A percentile compares a stretch with the other conserved stretches of the same genome.
These are phyloP conservation scores for Globisporangium carolinianum DNA, from an alignment of 352 stramenopile genomes.

Conservation along the genomic window DNA sequence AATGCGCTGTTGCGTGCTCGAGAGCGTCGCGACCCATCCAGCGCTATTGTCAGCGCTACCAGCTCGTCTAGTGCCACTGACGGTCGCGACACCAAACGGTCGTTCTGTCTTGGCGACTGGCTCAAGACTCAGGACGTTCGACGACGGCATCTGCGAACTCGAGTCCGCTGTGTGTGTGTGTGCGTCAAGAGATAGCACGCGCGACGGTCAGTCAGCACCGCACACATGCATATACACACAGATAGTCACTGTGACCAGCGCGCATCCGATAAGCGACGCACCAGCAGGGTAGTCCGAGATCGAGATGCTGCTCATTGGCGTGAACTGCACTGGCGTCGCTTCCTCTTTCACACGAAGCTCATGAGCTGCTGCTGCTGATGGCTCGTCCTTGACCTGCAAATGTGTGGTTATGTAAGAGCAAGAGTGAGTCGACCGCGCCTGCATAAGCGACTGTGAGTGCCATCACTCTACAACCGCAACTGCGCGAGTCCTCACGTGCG, in stretches of 20 bases:
- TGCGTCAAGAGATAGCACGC: background rate
- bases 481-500: background rate
- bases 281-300: background rate
- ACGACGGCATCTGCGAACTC: constrained; percentile 3
- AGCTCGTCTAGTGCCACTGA: too few relatives aligned
- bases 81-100: too few relatives aligned
- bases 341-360: background rate
- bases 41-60: background rate
- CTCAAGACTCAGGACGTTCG: constrained; percentile 12
- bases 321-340: background rate
- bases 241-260: too few relatives aligned
- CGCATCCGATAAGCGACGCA: too few relatives aligned
- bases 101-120: constrained; percentile 1
- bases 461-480: background rate
- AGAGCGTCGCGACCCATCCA: constrained; percentile 26
- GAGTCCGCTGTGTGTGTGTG: too few relatives aligned
- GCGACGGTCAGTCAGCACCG: background rate
- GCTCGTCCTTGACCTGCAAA: too few relatives aligned
- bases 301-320: background rate
- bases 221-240: too few relatives aligned
- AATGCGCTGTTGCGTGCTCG: constrained; percentile 6
- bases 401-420: too few relatives aligned
- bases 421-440: background rate
- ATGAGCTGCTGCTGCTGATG: background rate
- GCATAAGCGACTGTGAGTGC: background rate